phyloP scores from a whole-genome alignment of 2,329 filamentous ascomycete genomes.

The Hymenoscyphus occultus region DNA sequence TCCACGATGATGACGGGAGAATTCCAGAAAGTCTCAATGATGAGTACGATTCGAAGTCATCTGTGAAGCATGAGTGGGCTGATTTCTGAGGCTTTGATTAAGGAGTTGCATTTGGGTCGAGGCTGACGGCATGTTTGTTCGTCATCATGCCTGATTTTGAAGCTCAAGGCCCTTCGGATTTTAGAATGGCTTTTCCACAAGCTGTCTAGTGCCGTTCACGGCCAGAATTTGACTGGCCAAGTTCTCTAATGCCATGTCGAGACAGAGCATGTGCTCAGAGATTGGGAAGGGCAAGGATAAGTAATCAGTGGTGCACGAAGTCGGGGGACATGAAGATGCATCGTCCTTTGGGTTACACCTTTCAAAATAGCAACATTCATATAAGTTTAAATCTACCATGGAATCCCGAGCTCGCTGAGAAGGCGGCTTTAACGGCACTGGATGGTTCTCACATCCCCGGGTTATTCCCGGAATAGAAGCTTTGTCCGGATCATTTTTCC shows the following conservation, averaged over 20 bases:
- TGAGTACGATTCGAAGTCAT: neutral
- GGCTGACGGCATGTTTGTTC: neutral
- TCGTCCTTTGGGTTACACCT: neutral
- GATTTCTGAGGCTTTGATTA: neutral
- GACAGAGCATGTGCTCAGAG: neutral
- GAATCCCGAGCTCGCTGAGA: neutral
- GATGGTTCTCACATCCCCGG: neutral
- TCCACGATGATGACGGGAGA: neutral
- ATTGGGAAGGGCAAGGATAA: neutral
- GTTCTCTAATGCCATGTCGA: neutral
- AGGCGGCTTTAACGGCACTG: neutral
- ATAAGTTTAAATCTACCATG: neutral
- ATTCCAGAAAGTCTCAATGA: neutral
- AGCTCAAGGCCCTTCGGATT: neutral
- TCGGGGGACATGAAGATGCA: neutral
- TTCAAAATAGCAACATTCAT: neutral
- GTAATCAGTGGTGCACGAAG: neutral
- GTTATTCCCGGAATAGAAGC: neutral
- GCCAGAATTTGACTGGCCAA: neutral
- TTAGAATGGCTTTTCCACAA: neutral
- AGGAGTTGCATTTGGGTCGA: neutral
- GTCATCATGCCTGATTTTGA: neutral
- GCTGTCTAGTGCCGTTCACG: neutral
- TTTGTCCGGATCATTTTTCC: neutral
- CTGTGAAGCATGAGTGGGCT: neutral